These are phyloP conservation scores for Arthrinium phaeospermum DNA, from an alignment of 2,329 filamentous ascomycete species.

Conservation along the genomic window DNA sequence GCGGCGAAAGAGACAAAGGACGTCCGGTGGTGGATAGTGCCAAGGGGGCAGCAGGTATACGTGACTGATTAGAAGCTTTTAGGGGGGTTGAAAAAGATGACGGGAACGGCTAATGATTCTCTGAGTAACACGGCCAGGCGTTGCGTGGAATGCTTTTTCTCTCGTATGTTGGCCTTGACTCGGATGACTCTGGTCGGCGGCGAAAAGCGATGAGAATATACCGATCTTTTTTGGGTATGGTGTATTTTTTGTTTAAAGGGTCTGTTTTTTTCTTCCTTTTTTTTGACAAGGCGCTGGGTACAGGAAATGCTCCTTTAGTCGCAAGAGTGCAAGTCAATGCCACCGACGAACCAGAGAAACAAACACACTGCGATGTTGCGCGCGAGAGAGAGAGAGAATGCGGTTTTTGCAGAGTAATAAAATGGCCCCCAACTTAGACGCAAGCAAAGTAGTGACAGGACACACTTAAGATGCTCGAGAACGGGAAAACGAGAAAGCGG, in stretches of 20 bases:
- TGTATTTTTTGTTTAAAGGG: not conserved
- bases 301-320: constrained; percentile 32
- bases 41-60: constrained; percentile 10
- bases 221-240: not conserved
- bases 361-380: constrained; percentile 26
- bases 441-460: constrained; percentile 24
- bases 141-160: constrained; percentile 17
- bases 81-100: constrained; percentile 10
- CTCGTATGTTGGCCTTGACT: constrained; percentile 22
- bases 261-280: constrained; percentile 21
- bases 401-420: constrained; percentile 19
- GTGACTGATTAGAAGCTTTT: constrained; percentile 16
- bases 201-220: constrained; percentile 16
- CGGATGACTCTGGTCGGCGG: constrained; percentile 26
- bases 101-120: constrained; percentile 19
- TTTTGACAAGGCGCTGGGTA: not conserved
- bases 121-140: constrained; percentile 29
- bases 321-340: constrained; percentile 59
- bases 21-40: constrained; percentile 1
- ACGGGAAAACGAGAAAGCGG: not conserved
- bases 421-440: constrained; percentile 24
- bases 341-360: constrained; percentile 45
- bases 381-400: constrained; percentile 19
- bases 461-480: constrained; percentile 24
- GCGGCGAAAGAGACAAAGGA: constrained; percentile 4